Evolutionary conservation across 2,329 filamentous ascomycete genomes (phyloP), one percentile per base, ranked within the genome.

Genomic region (Dactylellina parvicollis): DNA sequence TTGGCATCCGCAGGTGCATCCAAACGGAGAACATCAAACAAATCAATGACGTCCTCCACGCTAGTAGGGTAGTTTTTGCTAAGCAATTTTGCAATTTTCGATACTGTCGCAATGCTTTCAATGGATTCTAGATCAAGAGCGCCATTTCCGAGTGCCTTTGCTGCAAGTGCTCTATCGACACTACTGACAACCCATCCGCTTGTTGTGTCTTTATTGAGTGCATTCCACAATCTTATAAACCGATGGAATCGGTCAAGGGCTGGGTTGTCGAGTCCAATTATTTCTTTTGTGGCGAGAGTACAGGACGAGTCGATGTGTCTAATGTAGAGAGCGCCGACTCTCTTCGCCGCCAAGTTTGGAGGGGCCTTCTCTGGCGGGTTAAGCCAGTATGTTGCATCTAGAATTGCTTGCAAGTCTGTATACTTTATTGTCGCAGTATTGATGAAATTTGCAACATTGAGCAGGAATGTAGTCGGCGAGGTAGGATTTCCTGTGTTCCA

Each of bases 221-320:
- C 20, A 12, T 59, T 59, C 36, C 36, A 59, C n/a, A 59, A 16
- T 18, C 54, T 8, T 28, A 59, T 22, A 34, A 59, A 59, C 5
- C 54, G 54, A 24, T 59, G 54, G 14, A 59, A 59, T 10, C 54
- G 38, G 40, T 59, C 54, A 2, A 59, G 38, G 7, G 54, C 14
- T 2, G 36, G 4, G 3, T 30, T 20, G 20, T 59, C 54, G 1
- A 59, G 14, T 4, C 40, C 36, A 4, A 8, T 24, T 12, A 59
- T 59, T 14, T 18, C 22, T 20, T 59, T 59, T 7, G 14, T 46
- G 10, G 16, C 36, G 24, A 59, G 36, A 28, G 36, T 34, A 28
- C 54, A 59, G 10, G 4, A 18, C 4, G 10, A 9, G 18, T 47
- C 44, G 4, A 14, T 5, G n/a, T 47, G 44, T 24, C 8, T 47